A percentile compares a stretch with the other conserved stretches of the same genome.
Evolutionary conservation across 768 basidiomycete genomes (phyloP).

Genomic region (Hygrophorus pudorinus): DNA sequence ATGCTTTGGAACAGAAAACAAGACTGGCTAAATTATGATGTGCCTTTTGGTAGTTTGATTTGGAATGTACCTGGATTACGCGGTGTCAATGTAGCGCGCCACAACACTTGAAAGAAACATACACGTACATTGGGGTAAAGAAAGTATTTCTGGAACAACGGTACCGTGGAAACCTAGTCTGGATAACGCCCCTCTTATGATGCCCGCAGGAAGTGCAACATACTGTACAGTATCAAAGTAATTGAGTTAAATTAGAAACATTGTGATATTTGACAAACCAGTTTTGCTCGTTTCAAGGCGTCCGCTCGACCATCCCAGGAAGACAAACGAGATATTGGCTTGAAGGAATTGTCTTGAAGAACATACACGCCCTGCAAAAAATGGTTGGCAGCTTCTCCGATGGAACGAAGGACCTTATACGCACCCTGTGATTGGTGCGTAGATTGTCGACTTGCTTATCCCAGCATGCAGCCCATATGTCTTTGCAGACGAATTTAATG

Average conservation of each 20-base stretch:
- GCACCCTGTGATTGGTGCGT: constrained; percentile 85
- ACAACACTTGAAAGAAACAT: not conserved
- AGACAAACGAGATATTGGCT: constrained; percentile 72
- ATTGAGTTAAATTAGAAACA: not conserved
- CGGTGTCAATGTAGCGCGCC: constrained; percentile 1
- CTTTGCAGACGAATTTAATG: constrained; percentile 95
- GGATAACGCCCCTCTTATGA: constrained; percentile 74
- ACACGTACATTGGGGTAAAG: constrained; percentile 72
- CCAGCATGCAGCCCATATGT: constrained; percentile 88
- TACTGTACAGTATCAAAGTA: constrained; percentile 38
- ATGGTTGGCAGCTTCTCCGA: not conserved
- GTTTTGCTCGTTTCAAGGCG: constrained; percentile 56
- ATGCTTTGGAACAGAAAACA: too few relatives aligned
- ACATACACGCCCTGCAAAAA: constrained; percentile 76
- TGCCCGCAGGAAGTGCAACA: constrained; percentile 70
- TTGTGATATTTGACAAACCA: constrained; percentile 36
- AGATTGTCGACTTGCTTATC: constrained; percentile 95
- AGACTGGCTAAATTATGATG: not conserved
- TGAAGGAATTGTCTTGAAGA: constrained; percentile 85
- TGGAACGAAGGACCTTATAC: constrained; percentile 13
- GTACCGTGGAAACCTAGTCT: constrained; percentile 69
- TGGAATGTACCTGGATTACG: constrained; percentile 65
- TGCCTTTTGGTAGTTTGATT: constrained; percentile 63
- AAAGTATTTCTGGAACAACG: constrained; percentile 69
- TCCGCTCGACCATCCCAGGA: constrained; percentile 72